Evolutionary conservation across 192 early-diverging fungal species (phyloP), one percentile per base, ranked within the genome.

Genomic region (Backusella psychrophila): DNA sequence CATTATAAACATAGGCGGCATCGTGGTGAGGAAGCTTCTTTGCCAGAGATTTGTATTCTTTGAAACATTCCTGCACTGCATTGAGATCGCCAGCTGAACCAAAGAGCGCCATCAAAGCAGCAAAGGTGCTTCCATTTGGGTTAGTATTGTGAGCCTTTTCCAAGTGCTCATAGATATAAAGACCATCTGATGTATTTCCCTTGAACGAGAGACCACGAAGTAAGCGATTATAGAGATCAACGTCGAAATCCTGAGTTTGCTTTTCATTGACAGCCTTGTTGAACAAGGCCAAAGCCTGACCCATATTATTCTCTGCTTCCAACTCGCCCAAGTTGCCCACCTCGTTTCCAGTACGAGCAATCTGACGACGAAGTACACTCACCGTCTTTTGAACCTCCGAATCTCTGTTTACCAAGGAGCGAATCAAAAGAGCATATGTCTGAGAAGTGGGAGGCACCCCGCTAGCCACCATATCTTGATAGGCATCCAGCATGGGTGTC

Each of bases 41-140:
- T 11, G 38, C 44, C 53, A 80, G 15, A 5, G 31, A 23, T 26
- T 77, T 73, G 63, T 80, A 83, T 66, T 83, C 82, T 6, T 66
- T 53, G 42, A 83, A 83, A 39, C 82, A 83, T 31, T 83, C 82
- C 4, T 41, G n/a, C 8, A 79, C 75, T n/a, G 76, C 79, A 1
- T 29, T 21, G 4, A 80, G 29, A 56, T 80, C 78, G 23, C 78
- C 78, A 5, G 82, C 78, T 5, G 42, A 53, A 46, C 82, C 82
- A 76, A 77, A 83, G 23, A 83, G 36, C 2, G 85, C 80, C 72
- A 90, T 86, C 35, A 90, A 73, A 1, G 85, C 82, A n/a, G 82
- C 86, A 78, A 87, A 90, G 5, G 89, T 90, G 21, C 74, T 78
- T 23, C 85, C 76, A 72, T 88, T 87, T n/a, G 87, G 85, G 74